A percentile compares a stretch with the other conserved stretches of the same genome.
phyloP scores from a whole-genome alignment of 148 eudicot genomes.

The Silene uniflora region DNA sequence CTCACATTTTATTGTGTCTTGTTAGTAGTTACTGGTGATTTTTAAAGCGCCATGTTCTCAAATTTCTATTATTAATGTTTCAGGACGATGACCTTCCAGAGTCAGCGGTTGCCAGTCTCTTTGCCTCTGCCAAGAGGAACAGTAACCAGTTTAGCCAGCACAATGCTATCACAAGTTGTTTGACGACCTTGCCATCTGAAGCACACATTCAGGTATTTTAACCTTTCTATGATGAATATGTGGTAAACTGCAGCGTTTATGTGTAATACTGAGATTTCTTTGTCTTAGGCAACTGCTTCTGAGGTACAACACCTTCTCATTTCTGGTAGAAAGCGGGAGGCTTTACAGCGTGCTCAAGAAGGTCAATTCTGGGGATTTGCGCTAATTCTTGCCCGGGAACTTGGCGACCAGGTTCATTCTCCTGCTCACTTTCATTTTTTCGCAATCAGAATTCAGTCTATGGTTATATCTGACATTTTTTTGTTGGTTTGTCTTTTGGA shows the following conservation, averaged over 20 bases:
- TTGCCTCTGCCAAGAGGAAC: conserved; percentile 37
- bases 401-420: conserved; percentile 46
- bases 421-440: not conserved
- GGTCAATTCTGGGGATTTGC: conserved; percentile 49
- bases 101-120: conserved; percentile 43
- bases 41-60: not conserved
- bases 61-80: not conserved
- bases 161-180: conserved; percentile 28
- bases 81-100: conserved; percentile 48
- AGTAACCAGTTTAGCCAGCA: conserved; percentile 25
- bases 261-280: conserved; percentile 18
- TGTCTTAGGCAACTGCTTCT: conserved; percentile 35
- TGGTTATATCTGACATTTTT: not conserved
- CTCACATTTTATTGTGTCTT: not conserved
- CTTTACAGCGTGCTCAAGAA: conserved; percentile 48
- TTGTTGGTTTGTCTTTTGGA: conserved; percentile 11
- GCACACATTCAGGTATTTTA: conserved; percentile 36
- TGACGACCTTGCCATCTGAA: conserved; percentile 38
- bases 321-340: conserved; percentile 44
- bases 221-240: not conserved
- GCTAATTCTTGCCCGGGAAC: conserved; percentile 38
- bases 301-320: conserved; percentile 46
- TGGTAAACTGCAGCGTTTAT: conserved; percentile 6
- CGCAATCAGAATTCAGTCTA: not conserved
- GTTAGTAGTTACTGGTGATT: not conserved